Conservation (phyloP, 306 rosid genomes). For the Lablab purpureus region DNA sequence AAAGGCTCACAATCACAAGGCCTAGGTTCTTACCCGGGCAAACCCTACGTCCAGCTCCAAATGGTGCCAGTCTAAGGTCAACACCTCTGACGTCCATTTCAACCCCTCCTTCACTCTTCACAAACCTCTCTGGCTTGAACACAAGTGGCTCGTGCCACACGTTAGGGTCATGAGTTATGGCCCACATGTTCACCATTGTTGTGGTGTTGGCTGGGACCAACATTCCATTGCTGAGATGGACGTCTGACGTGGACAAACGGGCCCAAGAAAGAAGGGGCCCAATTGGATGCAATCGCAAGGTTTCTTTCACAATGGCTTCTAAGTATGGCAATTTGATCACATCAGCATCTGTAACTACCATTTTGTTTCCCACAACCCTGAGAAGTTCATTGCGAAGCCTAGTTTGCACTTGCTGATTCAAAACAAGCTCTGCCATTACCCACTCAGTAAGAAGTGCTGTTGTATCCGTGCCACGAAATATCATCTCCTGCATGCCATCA, state of each 20-base stretch:
- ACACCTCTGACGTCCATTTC: slow-evolving; percentile 57
- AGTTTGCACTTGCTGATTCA: slow-evolving; percentile 50
- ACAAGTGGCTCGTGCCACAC: slow-evolving; percentile 48
- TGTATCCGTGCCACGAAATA: slow-evolving; percentile 65
- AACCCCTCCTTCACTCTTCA: slow-evolving; percentile 53
- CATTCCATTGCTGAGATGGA: slow-evolving; percentile 66
- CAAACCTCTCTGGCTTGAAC: slow-evolving; percentile 62
- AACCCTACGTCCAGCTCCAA: slow-evolving; percentile 70
- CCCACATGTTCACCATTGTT: slow-evolving; percentile 65
- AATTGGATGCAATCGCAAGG: slow-evolving; percentile 56
- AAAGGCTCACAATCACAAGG: slow-evolving; percentile 55
- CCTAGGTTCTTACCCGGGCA: slow-evolving; percentile 61
- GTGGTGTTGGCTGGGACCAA: slow-evolving; percentile 60
- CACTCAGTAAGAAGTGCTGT: slow-evolving; percentile 58
- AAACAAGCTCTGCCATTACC: slow-evolving; percentile 58
- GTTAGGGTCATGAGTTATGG: slow-evolving; percentile 54
- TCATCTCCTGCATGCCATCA: slow-evolving; percentile 55
- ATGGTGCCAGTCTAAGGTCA: slow-evolving; percentile 63
- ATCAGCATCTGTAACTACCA: slow-evolving; percentile 44
- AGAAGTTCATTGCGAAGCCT: slow-evolving; percentile 47
- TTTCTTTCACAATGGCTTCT: slow-evolving; percentile 56
- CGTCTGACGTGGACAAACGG: slow-evolving; percentile 61
- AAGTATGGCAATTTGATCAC: slow-evolving; percentile 50
- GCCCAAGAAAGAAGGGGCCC: slow-evolving; percentile 74
- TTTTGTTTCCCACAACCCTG: slow-evolving; percentile 41